Conservation (phyloP, 768 basidiomycete species). For the Lactarius tabidus region DNA sequence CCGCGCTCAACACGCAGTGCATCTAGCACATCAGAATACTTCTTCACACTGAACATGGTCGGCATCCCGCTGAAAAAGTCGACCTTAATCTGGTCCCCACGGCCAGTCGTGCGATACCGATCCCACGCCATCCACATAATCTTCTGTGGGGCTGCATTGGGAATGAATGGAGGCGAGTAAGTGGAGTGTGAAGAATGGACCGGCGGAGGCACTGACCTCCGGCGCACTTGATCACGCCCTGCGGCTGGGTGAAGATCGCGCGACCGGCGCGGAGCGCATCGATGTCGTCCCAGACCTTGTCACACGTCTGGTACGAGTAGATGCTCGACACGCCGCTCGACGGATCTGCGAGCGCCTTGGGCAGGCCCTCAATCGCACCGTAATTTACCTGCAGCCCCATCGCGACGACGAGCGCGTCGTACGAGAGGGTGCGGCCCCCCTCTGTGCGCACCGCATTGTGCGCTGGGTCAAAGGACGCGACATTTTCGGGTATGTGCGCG, state of each 20-base stretch:
- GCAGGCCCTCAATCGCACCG: constrained; percentile 66
- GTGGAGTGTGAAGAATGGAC: background rate
- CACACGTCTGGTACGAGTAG: constrained; percentile 85
- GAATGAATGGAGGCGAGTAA: background rate
- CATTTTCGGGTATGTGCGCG: constrained; percentile 64
- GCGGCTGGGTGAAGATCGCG: constrained; percentile 93
- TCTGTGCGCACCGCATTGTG: constrained; percentile 69
- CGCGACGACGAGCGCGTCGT: constrained; percentile 87
- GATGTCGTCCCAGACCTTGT: constrained; percentile 85
- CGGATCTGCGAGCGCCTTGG: constrained; percentile 71
- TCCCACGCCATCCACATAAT: constrained; percentile 99
- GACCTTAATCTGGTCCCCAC: constrained; percentile 53
- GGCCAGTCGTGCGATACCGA: constrained; percentile 57
- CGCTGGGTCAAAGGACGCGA: constrained; percentile 69
- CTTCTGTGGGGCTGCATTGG: constrained; percentile 70
- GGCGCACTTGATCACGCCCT: constrained; percentile 90
- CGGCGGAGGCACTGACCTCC: constrained; percentile 51
- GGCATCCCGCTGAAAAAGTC: constrained; percentile 91
- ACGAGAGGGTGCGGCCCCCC: constrained; percentile 64
- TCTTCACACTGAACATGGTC: constrained; percentile 94
- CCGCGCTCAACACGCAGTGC: constrained; percentile 72
- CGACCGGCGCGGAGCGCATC: constrained; percentile 69
- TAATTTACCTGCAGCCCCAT: constrained; percentile 87
- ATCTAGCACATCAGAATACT: constrained; percentile 88
- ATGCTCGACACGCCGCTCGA: constrained; percentile 84